These are phyloP conservation scores for Pouteria glomerata DNA, from an alignment of 148 eudicot genomes.

Conservation along the genomic window DNA sequence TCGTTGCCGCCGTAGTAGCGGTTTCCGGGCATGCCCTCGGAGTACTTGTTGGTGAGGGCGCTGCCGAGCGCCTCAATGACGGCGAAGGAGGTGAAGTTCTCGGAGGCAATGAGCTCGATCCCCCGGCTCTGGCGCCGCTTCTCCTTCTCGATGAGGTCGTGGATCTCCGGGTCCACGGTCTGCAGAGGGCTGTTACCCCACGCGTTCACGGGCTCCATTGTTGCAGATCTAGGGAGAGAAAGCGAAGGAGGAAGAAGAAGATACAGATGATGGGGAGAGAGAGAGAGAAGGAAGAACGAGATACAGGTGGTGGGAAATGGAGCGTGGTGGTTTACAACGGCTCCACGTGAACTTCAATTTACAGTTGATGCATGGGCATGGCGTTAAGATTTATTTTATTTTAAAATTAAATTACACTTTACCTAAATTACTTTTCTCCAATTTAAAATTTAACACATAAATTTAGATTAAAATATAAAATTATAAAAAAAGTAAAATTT, in stretches of 20 bases:
- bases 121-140: slow-evolving; percentile 73
- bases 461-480: too few relatives aligned
- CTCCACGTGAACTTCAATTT: too few relatives aligned
- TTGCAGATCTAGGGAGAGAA: not conserved
- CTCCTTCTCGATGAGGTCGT: slow-evolving; percentile 80
- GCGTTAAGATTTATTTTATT: too few relatives aligned
- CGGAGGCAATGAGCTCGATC: slow-evolving; percentile 89
- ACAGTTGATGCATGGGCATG: too few relatives aligned
- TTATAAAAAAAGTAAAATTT: too few relatives aligned
- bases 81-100: slow-evolving; percentile 89
- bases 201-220: slow-evolving; percentile 60
- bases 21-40: slow-evolving; percentile 88
- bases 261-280: not conserved
- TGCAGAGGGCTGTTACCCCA: slow-evolving; percentile 79
- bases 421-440: too few relatives aligned
- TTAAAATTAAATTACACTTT: too few relatives aligned
- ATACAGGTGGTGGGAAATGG: not conserved
- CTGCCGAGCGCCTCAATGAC: slow-evolving; percentile 78
- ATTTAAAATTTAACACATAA: too few relatives aligned
- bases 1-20: slow-evolving; percentile 84
- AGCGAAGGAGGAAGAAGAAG: slow-evolving; percentile 1
- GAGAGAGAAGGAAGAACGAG: not conserved
- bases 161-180: slow-evolving; percentile 69
- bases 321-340: too few relatives aligned
- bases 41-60: slow-evolving; percentile 87